A percentile compares a stretch with the other conserved stretches of the same genome.
These are phyloP conservation scores for Xylaria bambusicola DNA, from an alignment of 495 filamentous ascomycete genomes.

Conservation along the genomic window DNA sequence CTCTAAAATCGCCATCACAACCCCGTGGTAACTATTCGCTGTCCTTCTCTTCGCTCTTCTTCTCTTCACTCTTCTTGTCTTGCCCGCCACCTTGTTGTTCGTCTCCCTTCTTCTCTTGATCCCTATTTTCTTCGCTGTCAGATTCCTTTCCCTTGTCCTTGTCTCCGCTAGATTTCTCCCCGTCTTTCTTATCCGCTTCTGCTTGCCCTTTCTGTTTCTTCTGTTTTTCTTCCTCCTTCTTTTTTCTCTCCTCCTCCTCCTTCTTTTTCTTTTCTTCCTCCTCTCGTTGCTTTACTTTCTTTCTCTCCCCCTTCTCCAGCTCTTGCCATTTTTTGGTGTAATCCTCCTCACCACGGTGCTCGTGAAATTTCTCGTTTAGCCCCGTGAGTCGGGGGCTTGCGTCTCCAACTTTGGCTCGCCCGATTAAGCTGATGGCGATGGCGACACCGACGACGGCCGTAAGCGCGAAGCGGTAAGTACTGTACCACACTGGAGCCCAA, in stretches of 20 bases:
- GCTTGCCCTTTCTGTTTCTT: constrained; percentile 27
- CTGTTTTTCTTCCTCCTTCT: constrained; percentile 29
- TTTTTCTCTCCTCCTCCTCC: constrained; percentile 31
- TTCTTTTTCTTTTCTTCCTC: constrained; percentile 38
- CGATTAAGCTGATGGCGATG: constrained; percentile 84
- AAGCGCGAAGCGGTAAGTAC: constrained; percentile 90
- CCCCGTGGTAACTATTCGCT: no score
- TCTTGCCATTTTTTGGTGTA: constrained; percentile 66
- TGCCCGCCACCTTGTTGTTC: no score
- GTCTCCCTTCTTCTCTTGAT: not conserved
- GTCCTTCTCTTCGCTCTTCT: no score
- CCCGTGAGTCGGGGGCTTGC: constrained; percentile 41
- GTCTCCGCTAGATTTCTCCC: constrained; percentile 17
- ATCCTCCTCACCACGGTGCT: constrained; percentile 36
- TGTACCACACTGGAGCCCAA: constrained; percentile 92
- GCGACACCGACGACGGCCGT: constrained; percentile 89
- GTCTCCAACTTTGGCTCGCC: constrained; percentile 79
- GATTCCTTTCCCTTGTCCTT: constrained; percentile 13
- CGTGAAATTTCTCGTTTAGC: constrained; percentile 64
- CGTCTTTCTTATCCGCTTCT: constrained; percentile 10
- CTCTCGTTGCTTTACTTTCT: constrained; percentile 43
- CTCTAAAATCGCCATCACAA: constrained; percentile 8
- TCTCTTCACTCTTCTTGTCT: no score
- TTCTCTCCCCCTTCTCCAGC: constrained; percentile 57
- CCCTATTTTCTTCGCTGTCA: constrained; percentile 4